A percentile compares a stretch with the other conserved stretches of the same genome.
Conservation (phyloP, 2,329 filamentous ascomycete species). For the Colletotrichum musicola region DNA sequence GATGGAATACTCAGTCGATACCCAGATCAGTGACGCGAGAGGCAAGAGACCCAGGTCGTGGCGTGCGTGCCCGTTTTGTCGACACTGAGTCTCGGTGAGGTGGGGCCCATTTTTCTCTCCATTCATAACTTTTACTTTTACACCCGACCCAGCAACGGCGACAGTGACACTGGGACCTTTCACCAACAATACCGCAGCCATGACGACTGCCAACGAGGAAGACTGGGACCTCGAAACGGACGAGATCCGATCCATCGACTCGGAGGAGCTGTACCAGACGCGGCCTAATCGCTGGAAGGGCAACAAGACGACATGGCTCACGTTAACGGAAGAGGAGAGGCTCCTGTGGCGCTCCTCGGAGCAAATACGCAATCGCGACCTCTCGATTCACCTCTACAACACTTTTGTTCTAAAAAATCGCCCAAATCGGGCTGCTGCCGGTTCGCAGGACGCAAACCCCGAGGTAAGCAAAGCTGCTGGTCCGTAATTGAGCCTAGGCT, state of each 20-base stretch:
- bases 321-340: slow-evolving; percentile 72
- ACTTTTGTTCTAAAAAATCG: slow-evolving; percentile 75
- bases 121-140: slow-evolving; percentile 23
- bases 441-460: background rate
- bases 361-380: slow-evolving; percentile 72
- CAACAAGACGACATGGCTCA: slow-evolving; percentile 73
- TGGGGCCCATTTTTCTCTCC: slow-evolving; percentile 24
- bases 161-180: too few species aligned
- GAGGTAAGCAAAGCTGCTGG: slow-evolving; percentile 6
- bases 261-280: slow-evolving; percentile 59
- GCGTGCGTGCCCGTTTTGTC: background rate
- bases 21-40: too few species aligned
- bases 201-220: slow-evolving; percentile 40
- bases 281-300: slow-evolving; percentile 83
- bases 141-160: background rate
- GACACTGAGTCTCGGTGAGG: background rate
- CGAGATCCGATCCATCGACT: slow-evolving; percentile 60
- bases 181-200: slow-evolving; percentile 1
- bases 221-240: slow-evolving; percentile 59
- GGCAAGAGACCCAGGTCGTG: too few species aligned
- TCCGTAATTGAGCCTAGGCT: background rate
- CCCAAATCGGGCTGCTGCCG: slow-evolving; percentile 6
- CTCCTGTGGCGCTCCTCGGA: slow-evolving; percentile 73
- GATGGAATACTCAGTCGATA: too few species aligned
- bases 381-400: slow-evolving; percentile 84